Evolutionary conservation across 1,284 basidiomycete species (phyloP), one percentile per base, ranked within the genome.

Genomic region (Puccinia novopanici): DNA sequence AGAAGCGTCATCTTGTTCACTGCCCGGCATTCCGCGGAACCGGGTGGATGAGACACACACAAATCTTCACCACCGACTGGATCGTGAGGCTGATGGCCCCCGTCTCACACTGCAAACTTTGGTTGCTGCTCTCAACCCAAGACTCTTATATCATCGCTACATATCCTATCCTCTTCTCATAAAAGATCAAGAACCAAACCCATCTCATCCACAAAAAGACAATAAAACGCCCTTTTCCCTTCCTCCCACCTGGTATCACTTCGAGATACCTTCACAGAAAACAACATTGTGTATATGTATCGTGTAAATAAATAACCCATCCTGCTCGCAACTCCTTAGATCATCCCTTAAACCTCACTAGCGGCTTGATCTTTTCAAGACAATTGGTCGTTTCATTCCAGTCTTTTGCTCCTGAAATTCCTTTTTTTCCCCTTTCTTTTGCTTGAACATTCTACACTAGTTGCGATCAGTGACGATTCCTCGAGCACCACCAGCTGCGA

Each of bases 31-130:
- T 3, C 63, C 8, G 37, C 42, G 27, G 24, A 42, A 67, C 63
- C 42, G 63, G 63, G 63, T 67, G 63, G 63, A 30, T 67, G 63
- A 67, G 63, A 67, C 63, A 22, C 3, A 19, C 40, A 27, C 10
- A 27, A 2, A 19, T 48, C 63, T 48, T 67, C 63, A 67, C 63
- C 63, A 67, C 63, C 63, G 42, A 67, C 42, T 67, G n/a, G 63
- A 48, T 45, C n/a, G 63, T 67, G n/a, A 48, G 27, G 42, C 8
- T 48, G 63, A 42, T 48, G 63, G 15, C 42, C 19, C 42, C 48
- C 48, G 37, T 37, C n/a, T 27, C 30, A 15, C 22, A 65, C 22
- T 17, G 27, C 22, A 65, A 34, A 42, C 61, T 65, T 13, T 54
- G 6, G 8, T 8, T 59, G 22, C 30, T 27, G 24, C 42, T 37